A percentile compares a stretch with the other conserved stretches of the same genome.
Evolutionary conservation across 1,139 yeast species (phyloP).

Genomic region (Magnusiomyces magnusii): DNA sequence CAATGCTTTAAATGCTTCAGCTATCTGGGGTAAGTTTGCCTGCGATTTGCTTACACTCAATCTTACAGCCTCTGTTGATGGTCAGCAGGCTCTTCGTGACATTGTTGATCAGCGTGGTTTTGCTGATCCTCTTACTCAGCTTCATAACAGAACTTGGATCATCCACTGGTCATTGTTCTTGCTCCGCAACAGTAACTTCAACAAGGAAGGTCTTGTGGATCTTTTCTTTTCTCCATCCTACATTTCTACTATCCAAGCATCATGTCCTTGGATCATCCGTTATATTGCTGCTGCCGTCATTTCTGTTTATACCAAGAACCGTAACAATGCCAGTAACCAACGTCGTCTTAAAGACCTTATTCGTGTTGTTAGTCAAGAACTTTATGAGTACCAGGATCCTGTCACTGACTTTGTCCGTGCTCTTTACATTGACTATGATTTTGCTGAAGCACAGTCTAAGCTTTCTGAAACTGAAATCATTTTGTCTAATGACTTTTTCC

Average conservation of each 20-base stretch:
- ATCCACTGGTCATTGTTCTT: slow-evolving; percentile 61
- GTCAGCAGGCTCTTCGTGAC: slow-evolving; percentile 46
- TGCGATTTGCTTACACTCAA: slow-evolving; percentile 47
- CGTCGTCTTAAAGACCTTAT: slow-evolving; percentile 50
- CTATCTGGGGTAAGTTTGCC: slow-evolving; percentile 60
- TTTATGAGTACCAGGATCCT: slow-evolving; percentile 55
- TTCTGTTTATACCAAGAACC: slow-evolving; percentile 33
- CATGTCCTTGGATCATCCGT: slow-evolving; percentile 59
- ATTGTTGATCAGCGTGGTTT: slow-evolving; percentile 47
- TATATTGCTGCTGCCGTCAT: slow-evolving; percentile 54
- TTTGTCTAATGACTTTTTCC: slow-evolving; percentile 48
- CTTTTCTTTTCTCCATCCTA: slow-evolving; percentile 50
- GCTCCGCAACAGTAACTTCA: slow-evolving; percentile 43
- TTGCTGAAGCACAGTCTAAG: slow-evolving; percentile 43
- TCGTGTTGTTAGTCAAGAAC: slow-evolving; percentile 49
- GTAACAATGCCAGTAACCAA: slow-evolving; percentile 35
- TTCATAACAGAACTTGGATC: slow-evolving; percentile 56
- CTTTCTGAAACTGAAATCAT: slow-evolving; percentile 42
- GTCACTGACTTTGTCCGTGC: slow-evolving; percentile 48
- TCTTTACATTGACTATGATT: slow-evolving; percentile 49
- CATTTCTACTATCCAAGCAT: slow-evolving; percentile 55
- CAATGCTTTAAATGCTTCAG: slow-evolving; percentile 42
- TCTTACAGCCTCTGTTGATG: slow-evolving; percentile 46
- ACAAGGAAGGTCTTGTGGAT: slow-evolving; percentile 46
- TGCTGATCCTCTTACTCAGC: slow-evolving; percentile 47